phyloP scores from a whole-genome alignment of 495 filamentous ascomycete genomes.

The Cairneyella variabilis region DNA sequence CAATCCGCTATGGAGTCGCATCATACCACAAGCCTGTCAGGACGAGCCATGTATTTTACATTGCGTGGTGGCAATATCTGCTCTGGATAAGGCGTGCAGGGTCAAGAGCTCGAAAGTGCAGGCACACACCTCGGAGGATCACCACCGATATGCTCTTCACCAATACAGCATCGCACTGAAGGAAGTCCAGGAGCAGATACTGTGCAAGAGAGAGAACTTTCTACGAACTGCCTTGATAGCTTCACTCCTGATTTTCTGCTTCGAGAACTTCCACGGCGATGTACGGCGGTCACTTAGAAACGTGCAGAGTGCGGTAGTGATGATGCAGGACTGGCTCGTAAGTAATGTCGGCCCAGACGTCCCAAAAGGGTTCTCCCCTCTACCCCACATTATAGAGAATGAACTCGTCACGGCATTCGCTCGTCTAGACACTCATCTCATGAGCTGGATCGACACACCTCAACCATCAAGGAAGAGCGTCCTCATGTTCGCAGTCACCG shows the following conservation, averaged over 20 bases:
- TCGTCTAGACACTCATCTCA: neutral
- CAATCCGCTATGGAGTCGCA: neutral
- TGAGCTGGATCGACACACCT: neutral
- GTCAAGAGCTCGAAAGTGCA: neutral
- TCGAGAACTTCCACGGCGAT: slow-evolving; percentile 1
- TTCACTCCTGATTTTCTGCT: neutral
- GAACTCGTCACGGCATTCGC: neutral
- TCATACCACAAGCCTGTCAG: neutral
- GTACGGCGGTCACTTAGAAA: neutral
- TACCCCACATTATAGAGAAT: neutral
- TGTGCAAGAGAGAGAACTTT: neutral
- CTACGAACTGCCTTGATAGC: neutral
- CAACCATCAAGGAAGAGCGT: neutral
- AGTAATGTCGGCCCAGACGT: neutral
- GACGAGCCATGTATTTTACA: neutral
- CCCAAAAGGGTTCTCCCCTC: neutral
- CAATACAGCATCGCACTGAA: neutral
- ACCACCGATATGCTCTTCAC: slow-evolving; percentile 3
- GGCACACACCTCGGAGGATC: neutral
- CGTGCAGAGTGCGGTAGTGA: neutral
- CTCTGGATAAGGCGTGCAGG: neutral
- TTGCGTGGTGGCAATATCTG: neutral
- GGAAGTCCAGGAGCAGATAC: neutral
- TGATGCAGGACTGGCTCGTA: slow-evolving; percentile 1
- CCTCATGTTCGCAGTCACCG: neutral